phyloP scores from a whole-genome alignment of 139 green algal species.

The Auxenochlorella pyrenoidosa region DNA sequence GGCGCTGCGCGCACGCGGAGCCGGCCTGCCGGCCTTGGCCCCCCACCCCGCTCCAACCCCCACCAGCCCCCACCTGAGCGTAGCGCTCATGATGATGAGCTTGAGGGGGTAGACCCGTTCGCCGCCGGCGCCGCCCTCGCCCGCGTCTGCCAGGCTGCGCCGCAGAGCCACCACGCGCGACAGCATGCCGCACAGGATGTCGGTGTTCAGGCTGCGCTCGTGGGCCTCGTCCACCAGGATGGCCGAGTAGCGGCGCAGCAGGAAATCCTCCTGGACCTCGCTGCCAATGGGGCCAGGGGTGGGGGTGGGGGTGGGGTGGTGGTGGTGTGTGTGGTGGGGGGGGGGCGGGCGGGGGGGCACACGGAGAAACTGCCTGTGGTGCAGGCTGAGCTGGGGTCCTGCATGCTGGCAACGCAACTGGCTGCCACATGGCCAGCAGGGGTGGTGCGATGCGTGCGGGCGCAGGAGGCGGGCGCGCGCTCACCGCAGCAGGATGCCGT shows the following conservation, averaged over 20 bases:
- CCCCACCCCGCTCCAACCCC: no score
- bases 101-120: conserved; percentile 82
- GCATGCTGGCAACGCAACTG: no score
- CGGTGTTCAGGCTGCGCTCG: conserved; percentile 91
- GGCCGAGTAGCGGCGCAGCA: conserved; percentile 57
- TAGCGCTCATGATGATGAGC: conserved; percentile 98
- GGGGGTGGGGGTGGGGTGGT: neutral
- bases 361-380: no score
- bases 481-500: conserved; percentile 90
- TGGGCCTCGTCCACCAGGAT: conserved; percentile 96
- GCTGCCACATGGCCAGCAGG: no score
- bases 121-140: neutral
- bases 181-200: conserved; percentile 90
- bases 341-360: neutral
- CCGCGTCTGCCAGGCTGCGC: conserved; percentile 60
- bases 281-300: neutral
- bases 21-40: no score
- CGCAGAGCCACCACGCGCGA: conserved; percentile 88
- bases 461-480: neutral
- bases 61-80: conserved; percentile 66
- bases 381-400: no score
- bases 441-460: no score
- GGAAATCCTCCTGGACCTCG: conserved; percentile 35
- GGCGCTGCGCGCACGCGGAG: no score
- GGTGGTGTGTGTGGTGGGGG: neutral